Evolutionary conservation across 2,329 filamentous ascomycete genomes (phyloP).

Genomic region (Cyphellophora europaea): DNA sequence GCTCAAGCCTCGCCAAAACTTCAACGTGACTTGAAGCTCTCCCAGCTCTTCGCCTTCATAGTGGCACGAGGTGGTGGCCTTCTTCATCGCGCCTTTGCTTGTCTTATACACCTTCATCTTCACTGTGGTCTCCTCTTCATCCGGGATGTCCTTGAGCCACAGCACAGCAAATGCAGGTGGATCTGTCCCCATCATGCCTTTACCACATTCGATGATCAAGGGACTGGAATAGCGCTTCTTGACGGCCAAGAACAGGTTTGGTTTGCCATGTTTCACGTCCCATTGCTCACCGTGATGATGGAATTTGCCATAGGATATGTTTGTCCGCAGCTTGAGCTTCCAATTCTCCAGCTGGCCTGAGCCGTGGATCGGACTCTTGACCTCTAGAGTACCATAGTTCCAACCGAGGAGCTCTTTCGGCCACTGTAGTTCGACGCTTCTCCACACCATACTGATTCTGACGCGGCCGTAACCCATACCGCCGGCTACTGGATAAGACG

Average conservation of each 20-base stretch:
- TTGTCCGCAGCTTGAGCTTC: conserved; percentile 52
- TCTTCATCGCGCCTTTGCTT: conserved; percentile 37
- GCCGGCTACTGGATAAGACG: conserved; percentile 58
- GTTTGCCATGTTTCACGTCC: conserved; percentile 16
- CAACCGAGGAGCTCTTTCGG: conserved; percentile 54
- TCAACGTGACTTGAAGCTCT: conserved; percentile 47
- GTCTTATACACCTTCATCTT: conserved; percentile 59
- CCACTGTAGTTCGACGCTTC: conserved; percentile 55
- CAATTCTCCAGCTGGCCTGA: background rate
- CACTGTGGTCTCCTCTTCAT: conserved; percentile 54
- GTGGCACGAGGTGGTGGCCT: conserved; percentile 22
- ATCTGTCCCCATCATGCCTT: conserved; percentile 16
- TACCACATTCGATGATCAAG: conserved; percentile 22
- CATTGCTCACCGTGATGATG: conserved; percentile 56
- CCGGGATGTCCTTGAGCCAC: conserved; percentile 48
- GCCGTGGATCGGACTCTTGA: conserved; percentile 42
- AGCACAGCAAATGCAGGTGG: conserved; percentile 22
- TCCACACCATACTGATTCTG: conserved; percentile 63
- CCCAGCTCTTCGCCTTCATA: conserved; percentile 41
- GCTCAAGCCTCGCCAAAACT: conserved; percentile 53
- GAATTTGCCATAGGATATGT: conserved; percentile 53
- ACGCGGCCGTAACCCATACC: conserved; percentile 64
- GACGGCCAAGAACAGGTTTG: conserved; percentile 20
- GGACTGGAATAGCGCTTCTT: conserved; percentile 22
- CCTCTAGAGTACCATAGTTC: conserved; percentile 62